phyloP scores from a whole-genome alignment of 2,329 filamentous ascomycete genomes.

The Balansia obtecta region DNA sequence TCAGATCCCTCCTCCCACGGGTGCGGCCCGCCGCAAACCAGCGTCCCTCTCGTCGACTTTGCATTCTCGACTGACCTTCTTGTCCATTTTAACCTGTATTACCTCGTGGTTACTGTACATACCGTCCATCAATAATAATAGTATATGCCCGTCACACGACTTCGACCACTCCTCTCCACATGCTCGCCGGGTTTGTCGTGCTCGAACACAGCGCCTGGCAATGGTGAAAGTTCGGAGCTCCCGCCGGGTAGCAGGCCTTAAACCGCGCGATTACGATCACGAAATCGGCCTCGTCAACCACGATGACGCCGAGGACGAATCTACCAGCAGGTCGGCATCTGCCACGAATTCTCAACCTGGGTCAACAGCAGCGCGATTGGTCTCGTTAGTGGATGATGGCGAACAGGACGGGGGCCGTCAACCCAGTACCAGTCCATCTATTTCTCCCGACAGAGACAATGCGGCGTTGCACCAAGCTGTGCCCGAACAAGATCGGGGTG shows the following conservation, averaged over 20 bases:
- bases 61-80: background rate
- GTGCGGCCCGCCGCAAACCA: background rate
- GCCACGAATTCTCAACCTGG: background rate
- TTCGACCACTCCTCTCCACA: background rate
- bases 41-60: background rate
- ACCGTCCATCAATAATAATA: background rate
- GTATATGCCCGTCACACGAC: background rate
- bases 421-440: background rate
- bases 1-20: background rate
- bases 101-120: background rate
- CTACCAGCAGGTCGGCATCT: conserved; percentile 12
- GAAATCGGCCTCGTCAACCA: conserved; percentile 58
- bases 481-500: conserved; percentile 1
- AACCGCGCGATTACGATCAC: conserved; percentile 55
- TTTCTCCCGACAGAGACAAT: background rate
- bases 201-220: conserved; percentile 10
- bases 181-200: conserved; percentile 8
- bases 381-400: conserved; percentile 5
- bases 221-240: conserved; percentile 31
- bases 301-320: conserved; percentile 14
- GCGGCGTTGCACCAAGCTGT: background rate
- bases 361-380: conserved; percentile 8
- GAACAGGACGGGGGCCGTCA: background rate
- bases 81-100: background rate
- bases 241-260: conserved; percentile 41